Base-by-base conservation (phyloP, 2,329 filamentous ascomycete species). In the Diaporthe australafricana region DNA sequence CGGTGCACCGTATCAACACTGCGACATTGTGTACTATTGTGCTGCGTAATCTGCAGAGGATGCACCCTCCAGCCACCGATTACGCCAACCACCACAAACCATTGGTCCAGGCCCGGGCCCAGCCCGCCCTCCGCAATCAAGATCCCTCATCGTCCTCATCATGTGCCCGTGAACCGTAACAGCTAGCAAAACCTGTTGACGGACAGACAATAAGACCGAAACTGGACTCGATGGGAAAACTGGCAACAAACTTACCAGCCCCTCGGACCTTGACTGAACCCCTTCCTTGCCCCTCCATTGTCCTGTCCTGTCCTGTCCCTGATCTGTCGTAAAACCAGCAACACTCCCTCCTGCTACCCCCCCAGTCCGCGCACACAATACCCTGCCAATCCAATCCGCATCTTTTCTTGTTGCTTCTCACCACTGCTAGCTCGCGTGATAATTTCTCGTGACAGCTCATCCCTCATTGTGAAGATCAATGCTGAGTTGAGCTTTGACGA, bases 51-150 rank as follows among this genome's bases (percentile, higher is more conserved):
- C 25, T 38, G 27, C 32, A 42, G 42, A 48, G 60, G 42, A 48
- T 63, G 60, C 42, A 35, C 60, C 16, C 42, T 65, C 60, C 60
- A 65, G 60, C 60, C 60, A 65, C 60, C 60, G 60, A 65, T 65
- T 65, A 65, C 60, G 45, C 60, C 45, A 65, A 50, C 60, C 45
- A 25, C 60, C n/a, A 35, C 45, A 65, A 25, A 32, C 60, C 7
- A 65, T 65, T 65, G 60, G 60, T 7, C 57, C 17, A n/a, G 57
- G 57, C 27, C n/a, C 45, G 38, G 60, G 60, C 60, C 60, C 42
- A 63, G 60, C 60, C 42, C 60, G 60, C 60, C n/a, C 42, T 47
- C 60, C 42, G 30, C 60, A 25, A 48, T 42, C 60, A 22, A 35
- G 27, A 35, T 35, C 20, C 42, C 42, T 48, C 42, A 63, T 63